Base-by-base conservation (phyloP, 495 filamentous ascomycete species). In the Staphylotrichum longicolle region DNA sequence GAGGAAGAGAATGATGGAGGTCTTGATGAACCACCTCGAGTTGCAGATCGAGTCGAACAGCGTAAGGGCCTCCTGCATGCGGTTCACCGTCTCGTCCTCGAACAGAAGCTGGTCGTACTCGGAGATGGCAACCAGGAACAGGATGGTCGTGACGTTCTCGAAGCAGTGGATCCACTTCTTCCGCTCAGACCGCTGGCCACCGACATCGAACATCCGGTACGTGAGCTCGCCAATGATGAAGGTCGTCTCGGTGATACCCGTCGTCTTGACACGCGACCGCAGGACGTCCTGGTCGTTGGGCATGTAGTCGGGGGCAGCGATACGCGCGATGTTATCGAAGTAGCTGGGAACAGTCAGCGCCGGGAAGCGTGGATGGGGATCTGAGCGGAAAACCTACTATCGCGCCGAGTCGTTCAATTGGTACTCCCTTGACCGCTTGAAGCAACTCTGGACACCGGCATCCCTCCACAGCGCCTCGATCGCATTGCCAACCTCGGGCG, bases 141-240 rank as follows among this genome's bases (percentile, higher is more conserved):
- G 89, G 67, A 98, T 96, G 15, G 94, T 96, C 49, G 93, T 96
- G 70, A 98, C 94, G 69, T 98, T 98, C 80, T 98, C 94, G 79
- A 98, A 98, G 82, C 93, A 96, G 81, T 99, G 94, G 62, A 99
- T 99, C 94, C 94, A 99, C 88, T 99, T 99, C 88, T 99, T 99
- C 66, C 94, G 89, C 77, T 99, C 94, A 2, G 95, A 98, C 68
- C 94, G 88, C 78, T 98, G 94, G 69, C 94, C 94, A 82, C 94
- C 94, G 39, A 99, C 94, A 74, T 99, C 94, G 79, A 98, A 98
- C 94, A 99, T 99, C 58, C 95, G 87, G 79, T 97, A 99, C 37
- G 92, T 98, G 70, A 99, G 79, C 69, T 97, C 91, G 63, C 94
- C 95, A 65, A 98, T 95, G 72, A 96, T 93, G 78, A 99, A 99